A percentile compares a stretch with the other conserved stretches of the same genome.
Conservation (phyloP, 129 eudicot species). For the Kitagawia praeruptora region DNA sequence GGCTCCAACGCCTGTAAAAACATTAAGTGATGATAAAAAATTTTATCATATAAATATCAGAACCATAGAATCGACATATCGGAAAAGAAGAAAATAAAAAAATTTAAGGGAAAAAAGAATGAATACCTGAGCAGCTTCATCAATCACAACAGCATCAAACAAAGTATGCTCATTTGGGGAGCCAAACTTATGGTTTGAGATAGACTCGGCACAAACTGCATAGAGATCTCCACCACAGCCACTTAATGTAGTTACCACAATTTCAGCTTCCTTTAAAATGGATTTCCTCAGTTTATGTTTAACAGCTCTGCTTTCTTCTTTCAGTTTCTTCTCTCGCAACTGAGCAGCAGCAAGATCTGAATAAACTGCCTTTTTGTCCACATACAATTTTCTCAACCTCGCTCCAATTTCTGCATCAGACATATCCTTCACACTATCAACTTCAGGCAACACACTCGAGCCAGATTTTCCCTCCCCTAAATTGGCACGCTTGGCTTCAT, state of each 20-base stretch:
- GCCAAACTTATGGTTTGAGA: slow-evolving; percentile 48
- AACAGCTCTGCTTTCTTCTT: slow-evolving; percentile 67
- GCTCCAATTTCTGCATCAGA: slow-evolving; percentile 69
- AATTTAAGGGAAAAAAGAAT: slow-evolving; percentile 5
- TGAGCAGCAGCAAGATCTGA: slow-evolving; percentile 62
- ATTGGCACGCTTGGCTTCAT: slow-evolving; percentile 85
- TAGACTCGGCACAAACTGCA: slow-evolving; percentile 67
- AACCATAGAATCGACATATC: neutral
- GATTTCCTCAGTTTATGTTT: slow-evolving; percentile 61
- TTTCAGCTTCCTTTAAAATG: slow-evolving; percentile 83
- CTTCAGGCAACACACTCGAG: slow-evolving; percentile 24
- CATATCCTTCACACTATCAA: slow-evolving; percentile 42
- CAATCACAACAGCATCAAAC: slow-evolving; percentile 95
- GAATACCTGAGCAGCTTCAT: slow-evolving; percentile 97
- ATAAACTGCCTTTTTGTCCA: slow-evolving; percentile 55
- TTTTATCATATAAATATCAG: neutral
- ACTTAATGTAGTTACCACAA: slow-evolving; percentile 89
- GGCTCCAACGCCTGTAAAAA: slow-evolving; percentile 87
- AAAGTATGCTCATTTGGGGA: slow-evolving; percentile 48
- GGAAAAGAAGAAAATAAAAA: neutral
- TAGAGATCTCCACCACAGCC: slow-evolving; percentile 97
- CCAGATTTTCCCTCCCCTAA: slow-evolving; percentile 40
- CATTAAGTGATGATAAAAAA: slow-evolving; percentile 7
- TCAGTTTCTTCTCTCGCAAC: slow-evolving; percentile 61
- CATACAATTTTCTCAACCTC: slow-evolving; percentile 56